Conservation (phyloP, 768 basidiomycete genomes). For the Suillus weaverae region DNA sequence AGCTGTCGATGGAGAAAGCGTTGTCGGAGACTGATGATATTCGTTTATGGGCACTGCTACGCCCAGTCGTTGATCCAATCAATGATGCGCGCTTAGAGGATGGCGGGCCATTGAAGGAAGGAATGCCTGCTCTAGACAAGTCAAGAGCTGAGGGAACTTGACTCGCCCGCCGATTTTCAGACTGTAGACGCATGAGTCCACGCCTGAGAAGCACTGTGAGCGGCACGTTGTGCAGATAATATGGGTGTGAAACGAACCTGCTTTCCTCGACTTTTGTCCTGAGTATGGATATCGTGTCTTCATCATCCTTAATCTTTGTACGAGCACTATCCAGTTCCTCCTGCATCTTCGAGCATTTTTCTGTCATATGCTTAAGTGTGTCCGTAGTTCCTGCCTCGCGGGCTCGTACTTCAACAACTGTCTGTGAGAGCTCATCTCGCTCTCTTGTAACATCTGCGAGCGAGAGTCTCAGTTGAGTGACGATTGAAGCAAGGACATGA, state of each 20-base stretch:
- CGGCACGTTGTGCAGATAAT: background rate
- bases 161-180: constrained; percentile 69
- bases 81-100: constrained; percentile 76
- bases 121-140: constrained; percentile 48
- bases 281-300: constrained; percentile 72
- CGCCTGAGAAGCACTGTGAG: constrained; percentile 48
- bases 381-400: constrained; percentile 64
- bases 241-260: constrained; percentile 47
- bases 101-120: constrained; percentile 42
- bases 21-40: constrained; percentile 71
- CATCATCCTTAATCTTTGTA: constrained; percentile 64
- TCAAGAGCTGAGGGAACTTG: constrained; percentile 52
- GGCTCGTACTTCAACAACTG: constrained; percentile 49
- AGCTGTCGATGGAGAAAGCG: constrained; percentile 46
- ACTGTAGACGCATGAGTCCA: constrained; percentile 84
- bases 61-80: constrained; percentile 50
- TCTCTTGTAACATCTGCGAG: constrained; percentile 66
- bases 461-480: constrained; percentile 69
- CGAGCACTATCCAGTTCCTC: constrained; percentile 53
- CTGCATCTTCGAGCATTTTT: constrained; percentile 60
- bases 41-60: constrained; percentile 58
- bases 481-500: constrained; percentile 71
- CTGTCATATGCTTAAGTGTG: constrained; percentile 62
- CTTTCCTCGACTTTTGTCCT: constrained; percentile 87
- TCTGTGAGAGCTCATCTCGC: constrained; percentile 61